A percentile compares a stretch with the other conserved stretches of the same genome.
Conservation (phyloP, 2,329 filamentous ascomycete genomes). For the Apiospora sp. region DNA sequence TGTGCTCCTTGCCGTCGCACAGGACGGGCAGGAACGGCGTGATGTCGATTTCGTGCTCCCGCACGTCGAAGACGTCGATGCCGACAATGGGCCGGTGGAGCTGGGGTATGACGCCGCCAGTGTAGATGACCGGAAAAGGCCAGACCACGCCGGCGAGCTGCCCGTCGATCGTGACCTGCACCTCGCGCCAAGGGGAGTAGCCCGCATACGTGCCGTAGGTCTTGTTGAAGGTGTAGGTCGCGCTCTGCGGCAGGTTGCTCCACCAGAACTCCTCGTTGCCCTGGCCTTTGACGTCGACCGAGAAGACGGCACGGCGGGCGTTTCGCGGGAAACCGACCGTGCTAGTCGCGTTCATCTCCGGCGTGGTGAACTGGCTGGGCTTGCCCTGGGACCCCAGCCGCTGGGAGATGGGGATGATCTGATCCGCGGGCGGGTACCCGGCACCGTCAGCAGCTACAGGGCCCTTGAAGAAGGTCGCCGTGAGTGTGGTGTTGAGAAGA, state of each 20-base stretch:
- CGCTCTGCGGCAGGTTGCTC: constrained; percentile 74
- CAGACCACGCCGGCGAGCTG: constrained; percentile 76
- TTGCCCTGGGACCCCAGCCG: constrained; percentile 55
- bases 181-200: constrained; percentile 77
- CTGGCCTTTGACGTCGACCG: constrained; percentile 81
- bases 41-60: constrained; percentile 84
- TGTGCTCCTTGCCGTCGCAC: constrained; percentile 70
- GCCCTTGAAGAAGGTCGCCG: constrained; percentile 72
- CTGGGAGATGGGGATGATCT: constrained; percentile 73
- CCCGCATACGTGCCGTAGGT: constrained; percentile 68
- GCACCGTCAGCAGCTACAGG: constrained; percentile 46
- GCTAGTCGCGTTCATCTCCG: constrained; percentile 66
- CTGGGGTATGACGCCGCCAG: constrained; percentile 78
- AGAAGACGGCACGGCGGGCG: constrained; percentile 73
- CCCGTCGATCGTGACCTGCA: constrained; percentile 79
- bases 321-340: constrained; percentile 70
- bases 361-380: constrained; percentile 73
- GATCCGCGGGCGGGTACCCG: constrained; percentile 61
- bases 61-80: constrained; percentile 79
- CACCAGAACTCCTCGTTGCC: constrained; percentile 86
- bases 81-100: constrained; percentile 83
- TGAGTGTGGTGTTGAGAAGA: constrained; percentile 76
- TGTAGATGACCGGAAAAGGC: constrained; percentile 86
- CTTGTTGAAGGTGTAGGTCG: constrained; percentile 64
- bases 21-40: constrained; percentile 77